These are phyloP conservation scores for Singerocomus rubriflavus DNA, from an alignment of 1,284 basidiomycete species.

Conservation along the genomic window DNA sequence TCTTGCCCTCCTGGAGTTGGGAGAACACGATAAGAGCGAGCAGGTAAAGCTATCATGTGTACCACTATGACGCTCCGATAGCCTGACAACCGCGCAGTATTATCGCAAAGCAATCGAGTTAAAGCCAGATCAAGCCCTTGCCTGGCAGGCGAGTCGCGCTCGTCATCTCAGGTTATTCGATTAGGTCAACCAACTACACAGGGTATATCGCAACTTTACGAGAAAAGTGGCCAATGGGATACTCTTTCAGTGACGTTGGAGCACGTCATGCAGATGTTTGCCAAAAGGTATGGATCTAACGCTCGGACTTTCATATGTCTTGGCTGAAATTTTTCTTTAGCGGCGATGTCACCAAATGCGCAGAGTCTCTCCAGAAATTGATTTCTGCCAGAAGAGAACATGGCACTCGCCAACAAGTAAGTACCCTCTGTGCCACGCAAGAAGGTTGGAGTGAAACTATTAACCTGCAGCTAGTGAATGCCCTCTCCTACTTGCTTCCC, in stretches of 20 bases:
- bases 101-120: constrained; percentile 72
- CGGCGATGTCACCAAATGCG: constrained; percentile 75
- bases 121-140: constrained; percentile 63
- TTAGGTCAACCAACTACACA: constrained; percentile 28
- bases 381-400: constrained; percentile 62
- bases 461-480: constrained; percentile 55
- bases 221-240: constrained; percentile 59
- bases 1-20: constrained; percentile 71
- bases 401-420: constrained; percentile 60
- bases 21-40: constrained; percentile 72
- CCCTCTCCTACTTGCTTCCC: constrained; percentile 72
- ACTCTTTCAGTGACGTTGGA: constrained; percentile 55
- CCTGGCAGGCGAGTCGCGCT: constrained; percentile 66
- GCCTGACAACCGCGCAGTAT: constrained; percentile 45
- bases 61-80: constrained; percentile 1
- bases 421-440: constrained; percentile 2
- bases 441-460: constrained; percentile 1
- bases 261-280: constrained; percentile 51
- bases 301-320: background rate
- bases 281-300: constrained; percentile 47
- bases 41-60: constrained; percentile 54
- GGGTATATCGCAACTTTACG: constrained; percentile 77
- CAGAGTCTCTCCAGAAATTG: constrained; percentile 75
- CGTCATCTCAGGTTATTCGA: background rate
- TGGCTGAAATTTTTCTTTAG: constrained; percentile 37